A percentile compares a stretch with the other conserved stretches of the same genome.
Evolutionary conservation across 768 basidiomycete species (phyloP).

Genomic region (Lepiota brunneoincarnata): DNA sequence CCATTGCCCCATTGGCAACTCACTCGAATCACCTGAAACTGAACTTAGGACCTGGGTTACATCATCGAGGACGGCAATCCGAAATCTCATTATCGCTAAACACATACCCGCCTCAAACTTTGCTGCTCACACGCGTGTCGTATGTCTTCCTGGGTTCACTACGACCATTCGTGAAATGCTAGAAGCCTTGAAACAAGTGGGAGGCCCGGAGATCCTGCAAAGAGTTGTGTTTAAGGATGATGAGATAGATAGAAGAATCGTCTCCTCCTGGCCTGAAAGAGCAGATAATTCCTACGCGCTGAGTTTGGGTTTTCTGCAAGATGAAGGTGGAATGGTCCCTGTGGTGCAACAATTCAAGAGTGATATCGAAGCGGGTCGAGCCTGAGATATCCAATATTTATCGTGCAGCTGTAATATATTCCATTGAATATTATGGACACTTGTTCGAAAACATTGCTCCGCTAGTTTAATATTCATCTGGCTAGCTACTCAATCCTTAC

Average conservation of each 20-base stretch:
- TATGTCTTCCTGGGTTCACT: conserved; percentile 61
- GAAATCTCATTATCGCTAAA: conserved; percentile 50
- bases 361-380: conserved; percentile 3
- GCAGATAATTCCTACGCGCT: conserved; percentile 45
- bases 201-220: conserved; percentile 42
- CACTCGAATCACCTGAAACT: conserved; percentile 38
- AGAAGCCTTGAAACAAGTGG: conserved; percentile 48
- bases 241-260: conserved; percentile 37
- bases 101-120: conserved; percentile 42
- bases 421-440: background rate
- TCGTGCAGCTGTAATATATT: background rate
- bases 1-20: conserved; percentile 52
- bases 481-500: too few species aligned
- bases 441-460: too few species aligned
- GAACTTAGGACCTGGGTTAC: conserved; percentile 50
- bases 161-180: conserved; percentile 54
- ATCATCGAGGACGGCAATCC: conserved; percentile 46
- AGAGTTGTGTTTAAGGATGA: conserved; percentile 48
- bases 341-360: conserved; percentile 34
- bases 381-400: background rate
- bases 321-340: conserved; percentile 44
- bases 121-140: conserved; percentile 43
- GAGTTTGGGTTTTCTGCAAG: conserved; percentile 39
- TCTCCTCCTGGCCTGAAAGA: conserved; percentile 45
- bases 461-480: too few species aligned